Evolutionary conservation across 441 rosid genomes (phyloP).

Genomic region (Syzygium syzygioides): DNA sequence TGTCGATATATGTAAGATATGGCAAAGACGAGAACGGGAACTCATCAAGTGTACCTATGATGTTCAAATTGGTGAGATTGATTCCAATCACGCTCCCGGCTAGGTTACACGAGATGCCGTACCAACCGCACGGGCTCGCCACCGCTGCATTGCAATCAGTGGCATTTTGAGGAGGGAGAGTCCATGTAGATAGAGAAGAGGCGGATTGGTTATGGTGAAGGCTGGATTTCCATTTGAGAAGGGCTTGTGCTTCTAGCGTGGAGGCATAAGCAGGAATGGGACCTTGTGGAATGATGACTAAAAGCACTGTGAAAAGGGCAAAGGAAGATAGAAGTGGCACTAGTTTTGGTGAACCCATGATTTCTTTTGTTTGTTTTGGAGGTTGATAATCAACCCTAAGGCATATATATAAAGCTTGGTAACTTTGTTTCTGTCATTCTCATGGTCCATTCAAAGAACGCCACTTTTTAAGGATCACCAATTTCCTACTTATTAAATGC

Average conservation of each 20-base stretch:
- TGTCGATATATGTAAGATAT: constrained; percentile 13
- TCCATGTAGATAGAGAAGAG: constrained; percentile 12
- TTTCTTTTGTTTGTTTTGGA: background rate
- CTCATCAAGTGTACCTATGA: constrained; percentile 21
- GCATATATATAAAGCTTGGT: background rate
- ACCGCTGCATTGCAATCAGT: background rate
- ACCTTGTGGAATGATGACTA: background rate
- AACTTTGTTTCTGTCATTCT: too few species aligned
- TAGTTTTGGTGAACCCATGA: background rate
- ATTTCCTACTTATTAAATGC: too few species aligned
- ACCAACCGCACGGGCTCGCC: constrained; percentile 21
- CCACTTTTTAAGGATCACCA: too few species aligned
- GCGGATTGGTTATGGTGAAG: constrained; percentile 4
- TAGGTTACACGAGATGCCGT: constrained; percentile 25
- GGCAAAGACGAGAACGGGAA: constrained; percentile 25
- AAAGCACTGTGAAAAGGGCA: background rate
- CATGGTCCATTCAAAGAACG: background rate
- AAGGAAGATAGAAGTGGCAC: background rate
- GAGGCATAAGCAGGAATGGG: background rate
- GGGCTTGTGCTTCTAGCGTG: constrained; percentile 13
- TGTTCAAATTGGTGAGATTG: constrained; percentile 20
- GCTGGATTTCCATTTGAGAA: constrained; percentile 28
- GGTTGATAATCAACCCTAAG: background rate
- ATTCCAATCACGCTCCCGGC: constrained; percentile 6
- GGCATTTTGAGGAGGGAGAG: constrained; percentile 1